Evolutionary conservation across 2,329 filamentous ascomycete genomes (phyloP).

Genomic region (Fusarium chuoi): DNA sequence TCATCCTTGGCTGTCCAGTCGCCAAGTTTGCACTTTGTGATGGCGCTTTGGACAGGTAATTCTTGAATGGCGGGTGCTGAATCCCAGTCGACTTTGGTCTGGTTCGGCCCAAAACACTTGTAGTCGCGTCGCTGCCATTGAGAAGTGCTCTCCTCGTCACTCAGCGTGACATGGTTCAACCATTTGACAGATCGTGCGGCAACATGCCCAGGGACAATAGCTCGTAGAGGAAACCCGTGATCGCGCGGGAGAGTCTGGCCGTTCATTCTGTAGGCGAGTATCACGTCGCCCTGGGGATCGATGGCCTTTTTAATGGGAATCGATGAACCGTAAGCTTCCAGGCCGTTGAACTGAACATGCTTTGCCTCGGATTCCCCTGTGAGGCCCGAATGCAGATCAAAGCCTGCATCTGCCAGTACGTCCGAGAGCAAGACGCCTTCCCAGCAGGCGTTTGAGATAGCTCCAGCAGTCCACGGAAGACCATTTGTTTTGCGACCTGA

Average conservation of each 20-base stretch:
- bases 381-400: constrained; percentile 54
- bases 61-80: constrained; percentile 73
- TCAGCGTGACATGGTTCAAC: constrained; percentile 71
- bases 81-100: constrained; percentile 70
- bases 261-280: constrained; percentile 76
- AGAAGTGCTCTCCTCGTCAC: constrained; percentile 72
- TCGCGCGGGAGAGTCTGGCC: constrained; percentile 69
- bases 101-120: constrained; percentile 74
- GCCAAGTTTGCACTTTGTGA: constrained; percentile 62
- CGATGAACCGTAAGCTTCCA: constrained; percentile 70
- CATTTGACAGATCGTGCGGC: constrained; percentile 76
- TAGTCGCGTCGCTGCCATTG: constrained; percentile 76
- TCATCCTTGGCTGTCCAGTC: constrained; percentile 43
- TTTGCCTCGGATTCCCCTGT: constrained; percentile 52
- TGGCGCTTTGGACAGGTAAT: constrained; percentile 74
- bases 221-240: constrained; percentile 72
- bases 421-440: constrained; percentile 66
- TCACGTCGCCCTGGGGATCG: constrained; percentile 70
- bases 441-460: constrained; percentile 70
- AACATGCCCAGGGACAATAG: constrained; percentile 72
- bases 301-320: constrained; percentile 69
- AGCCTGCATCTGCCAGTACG: constrained; percentile 65
- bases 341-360: constrained; percentile 67
- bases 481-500: constrained; percentile 62
- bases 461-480: constrained; percentile 68